A percentile compares a stretch with the other conserved stretches of the same genome.
These are phyloP conservation scores for Colletotrichum australisinense DNA, from an alignment of 2,329 filamentous ascomycete species.

Conservation along the genomic window DNA sequence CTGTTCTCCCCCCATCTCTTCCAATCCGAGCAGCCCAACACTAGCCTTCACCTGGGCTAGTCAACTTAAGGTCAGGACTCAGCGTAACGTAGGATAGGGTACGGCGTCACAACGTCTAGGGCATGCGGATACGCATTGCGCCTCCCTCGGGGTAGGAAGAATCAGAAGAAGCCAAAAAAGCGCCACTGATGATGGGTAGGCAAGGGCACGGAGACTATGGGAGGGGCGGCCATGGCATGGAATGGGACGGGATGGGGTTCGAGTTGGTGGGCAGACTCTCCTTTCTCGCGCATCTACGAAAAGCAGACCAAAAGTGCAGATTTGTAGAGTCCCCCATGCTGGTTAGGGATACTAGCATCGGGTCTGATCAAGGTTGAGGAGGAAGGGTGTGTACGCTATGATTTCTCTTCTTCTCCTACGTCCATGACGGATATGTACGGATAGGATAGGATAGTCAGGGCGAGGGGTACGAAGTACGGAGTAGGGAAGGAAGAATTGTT, in stretches of 20 bases:
- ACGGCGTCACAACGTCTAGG: background rate
- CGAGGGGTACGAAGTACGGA: background rate
- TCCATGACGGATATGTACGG: background rate
- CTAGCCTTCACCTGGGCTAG: background rate
- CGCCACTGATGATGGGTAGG: conserved; percentile 29
- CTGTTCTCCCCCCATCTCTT: conserved; percentile 7
- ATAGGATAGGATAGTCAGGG: background rate
- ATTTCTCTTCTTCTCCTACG: background rate
- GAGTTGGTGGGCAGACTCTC: background rate
- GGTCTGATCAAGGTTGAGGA: background rate
- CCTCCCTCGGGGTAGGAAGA: background rate
- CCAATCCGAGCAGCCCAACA: conserved; percentile 9
- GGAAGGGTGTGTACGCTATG: background rate
- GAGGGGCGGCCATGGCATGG: background rate
- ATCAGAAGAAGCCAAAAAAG: conserved; percentile 13
- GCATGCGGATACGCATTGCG: conserved; percentile 5
- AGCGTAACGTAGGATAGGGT: conserved; percentile 28
- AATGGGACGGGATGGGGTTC: background rate
- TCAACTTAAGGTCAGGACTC: background rate
- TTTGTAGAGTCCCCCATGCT: background rate
- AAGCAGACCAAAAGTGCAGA: background rate
- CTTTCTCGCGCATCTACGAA: background rate
- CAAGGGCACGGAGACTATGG: conserved; percentile 12
- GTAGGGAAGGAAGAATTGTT: background rate
- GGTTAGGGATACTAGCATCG: background rate